Conservation (phyloP, 2,329 filamentous ascomycete species). For the Aulographum hederae region DNA sequence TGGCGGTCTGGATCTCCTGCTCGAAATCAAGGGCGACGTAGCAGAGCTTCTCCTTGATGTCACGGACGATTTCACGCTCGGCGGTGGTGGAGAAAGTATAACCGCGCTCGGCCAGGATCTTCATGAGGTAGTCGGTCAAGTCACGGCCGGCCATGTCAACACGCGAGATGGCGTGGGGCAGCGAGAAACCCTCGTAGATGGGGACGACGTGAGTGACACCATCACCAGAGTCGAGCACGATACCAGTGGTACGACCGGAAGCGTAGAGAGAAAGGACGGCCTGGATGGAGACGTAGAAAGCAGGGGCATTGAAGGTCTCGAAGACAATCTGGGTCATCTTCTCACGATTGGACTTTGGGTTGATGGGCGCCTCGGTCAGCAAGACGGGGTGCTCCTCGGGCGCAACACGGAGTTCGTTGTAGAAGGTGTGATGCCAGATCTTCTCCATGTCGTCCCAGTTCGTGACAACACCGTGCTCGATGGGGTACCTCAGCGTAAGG, state of each 20-base stretch:
- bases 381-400: conserved; percentile 99
- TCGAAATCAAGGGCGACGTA: conserved; percentile 99
- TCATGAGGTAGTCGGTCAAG: conserved; percentile 99
- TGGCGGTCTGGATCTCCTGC: conserved; percentile 99
- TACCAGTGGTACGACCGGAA: conserved; percentile 99
- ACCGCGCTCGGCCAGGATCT: conserved; percentile 97
- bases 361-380: conserved; percentile 98
- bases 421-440: conserved; percentile 99
- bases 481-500: conserved; percentile 96
- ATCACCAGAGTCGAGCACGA: conserved; percentile 98
- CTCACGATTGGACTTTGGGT: conserved; percentile 99
- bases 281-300: conserved; percentile 99
- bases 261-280: conserved; percentile 98
- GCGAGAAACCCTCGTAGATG: conserved; percentile 99
- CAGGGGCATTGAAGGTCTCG: conserved; percentile 99
- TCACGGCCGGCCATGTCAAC: conserved; percentile 99
- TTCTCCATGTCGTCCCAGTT: conserved; percentile 99
- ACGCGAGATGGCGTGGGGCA: conserved; percentile 99
- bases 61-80: conserved; percentile 99
- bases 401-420: conserved; percentile 99
- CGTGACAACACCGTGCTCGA: conserved; percentile 99
- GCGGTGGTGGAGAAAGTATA: conserved; percentile 99
- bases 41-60: conserved; percentile 99
- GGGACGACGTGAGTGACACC: conserved; percentile 99
- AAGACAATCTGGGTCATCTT: conserved; percentile 99